Evolutionary conservation across 345 rosid genomes (phyloP), one percentile per base, ranked within the genome.

Genomic region (Salix exigua): DNA sequence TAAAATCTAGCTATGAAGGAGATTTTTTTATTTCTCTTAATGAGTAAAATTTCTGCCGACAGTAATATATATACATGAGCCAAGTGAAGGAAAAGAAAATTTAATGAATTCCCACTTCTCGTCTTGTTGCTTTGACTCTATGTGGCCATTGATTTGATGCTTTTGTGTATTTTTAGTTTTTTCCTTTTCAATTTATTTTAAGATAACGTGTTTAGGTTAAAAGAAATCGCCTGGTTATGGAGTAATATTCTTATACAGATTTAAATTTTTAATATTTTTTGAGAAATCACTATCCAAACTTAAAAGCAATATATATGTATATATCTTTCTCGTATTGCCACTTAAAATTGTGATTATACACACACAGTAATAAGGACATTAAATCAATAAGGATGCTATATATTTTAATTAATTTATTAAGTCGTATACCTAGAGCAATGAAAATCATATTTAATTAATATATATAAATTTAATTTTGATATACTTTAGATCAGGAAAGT

Each of bases 161-260:
- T 70, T 73, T 72, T 53, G 31, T 50, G n/a, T 17, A 2, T 28
- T 42, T 8, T 17, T 35, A 6, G 25, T 8, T 50, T n/a, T 42
- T 35, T 66, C 50, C 9, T 58, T 55, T 58, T 23, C 16, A n/a
- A 23, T 58, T 58, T 58, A 58, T 58, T 23, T 58, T 8, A 58
- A 23, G 63, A 58, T 5, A 58, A 23, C 63, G 75, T 72, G 83
- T 77, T 85, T 87, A 85, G 89, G 86, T 87, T 81, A 68, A 82
- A 60, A 38, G 62, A 83, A 82, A 66, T 33, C 19, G 68, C 50
- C 17, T 79, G 35, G 75, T 81, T 82, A 21, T 74, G 68, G 55
- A 68, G 42, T 37, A 73, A 74, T 80, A 58, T 23, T 58, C 63
- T 23, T 58, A 3, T 23, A n/a, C 28, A 58, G 1, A 9, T n/a